Evolutionary conservation across 2,329 filamentous ascomycete genomes (phyloP), one percentile per base, ranked within the genome.

Genomic region (Pestalotiopsis fici): DNA sequence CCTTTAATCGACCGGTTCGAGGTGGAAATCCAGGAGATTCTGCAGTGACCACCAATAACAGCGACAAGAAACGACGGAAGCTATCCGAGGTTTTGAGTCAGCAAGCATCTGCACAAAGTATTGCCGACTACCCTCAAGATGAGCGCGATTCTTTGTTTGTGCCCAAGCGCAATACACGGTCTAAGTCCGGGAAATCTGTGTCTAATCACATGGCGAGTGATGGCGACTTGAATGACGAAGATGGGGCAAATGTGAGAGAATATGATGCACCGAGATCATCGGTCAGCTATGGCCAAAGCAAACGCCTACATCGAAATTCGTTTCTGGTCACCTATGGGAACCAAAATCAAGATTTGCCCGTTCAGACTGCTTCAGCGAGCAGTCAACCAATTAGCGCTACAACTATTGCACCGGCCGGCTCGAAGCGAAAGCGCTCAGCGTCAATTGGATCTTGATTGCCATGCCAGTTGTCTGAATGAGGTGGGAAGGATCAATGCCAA

Each of bases 1-100:
- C 70, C 25, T 78, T 76, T 57, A 77, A 78, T 63, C 71, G 75
- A 12, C 74, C 72, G 9, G 75, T 77, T 11, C 67, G 68, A n/a
- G 74, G 75, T 39, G 55, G 13, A 39, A 65, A 23, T 18, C 3
- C 63, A 43, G 27, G 39, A 55, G 13, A 64, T 55, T 31, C 57
- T 67, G 12, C 27, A 43, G 11, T 60, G 15, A 27, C 23, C 43
- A 47, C 21, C 54, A 59, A 9, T n/a, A 4, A 11, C 12, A 5
- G 3, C n/a, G n/a, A 21, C 9, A 28, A 28, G 11, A 57, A 66
- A 18, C 59, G 18, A 74, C 69, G 50, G 31, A 72, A 18, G 18
- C n/a, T 50, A 9, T 50, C 43, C n/a, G n/a, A n/a, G n/a, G n/a
- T n/a, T n/a, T n/a, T n/a, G n/a, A 50, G 9, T 21, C n/a, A 15